Conservation (phyloP, 305 asterid species). For the Vinca major region DNA sequence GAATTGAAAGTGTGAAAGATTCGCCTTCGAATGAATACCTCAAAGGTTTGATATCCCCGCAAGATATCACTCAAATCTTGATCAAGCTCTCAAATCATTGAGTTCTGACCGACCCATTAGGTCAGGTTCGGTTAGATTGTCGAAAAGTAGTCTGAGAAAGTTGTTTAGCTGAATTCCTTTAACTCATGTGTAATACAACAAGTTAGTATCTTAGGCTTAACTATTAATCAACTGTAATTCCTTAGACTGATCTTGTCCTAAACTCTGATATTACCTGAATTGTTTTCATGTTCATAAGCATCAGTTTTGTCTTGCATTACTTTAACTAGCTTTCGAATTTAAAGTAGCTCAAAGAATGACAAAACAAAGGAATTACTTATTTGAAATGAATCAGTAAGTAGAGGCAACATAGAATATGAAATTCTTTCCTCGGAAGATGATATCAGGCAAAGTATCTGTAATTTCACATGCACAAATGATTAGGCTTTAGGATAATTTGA, state of each 20-base stretch:
- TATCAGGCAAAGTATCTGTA: not conserved
- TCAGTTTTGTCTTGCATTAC: constrained; percentile 3
- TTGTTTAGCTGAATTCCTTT: constrained; percentile 3
- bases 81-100: too few relatives aligned
- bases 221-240: not conserved
- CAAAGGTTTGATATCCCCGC: constrained; percentile 51
- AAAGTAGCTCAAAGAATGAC: not conserved
- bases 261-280: not conserved
- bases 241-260: not conserved
- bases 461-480: not conserved
- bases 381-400: not conserved
- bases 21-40: constrained; percentile 45
- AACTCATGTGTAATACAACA: not conserved
- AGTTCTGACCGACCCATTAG: too few relatives aligned
- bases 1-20: constrained; percentile 46
- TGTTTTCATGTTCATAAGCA: not conserved
- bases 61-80: too few relatives aligned
- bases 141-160: constrained; percentile 14
- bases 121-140: too few relatives aligned
- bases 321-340: not conserved
- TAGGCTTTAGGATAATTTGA: not conserved
- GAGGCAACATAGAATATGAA: not conserved
- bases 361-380: not conserved
- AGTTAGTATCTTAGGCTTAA: constrained; percentile 10
- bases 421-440: not conserved